Conservation (phyloP, 1,284 basidiomycete genomes). For the Butyriboletus appendiculatus region DNA sequence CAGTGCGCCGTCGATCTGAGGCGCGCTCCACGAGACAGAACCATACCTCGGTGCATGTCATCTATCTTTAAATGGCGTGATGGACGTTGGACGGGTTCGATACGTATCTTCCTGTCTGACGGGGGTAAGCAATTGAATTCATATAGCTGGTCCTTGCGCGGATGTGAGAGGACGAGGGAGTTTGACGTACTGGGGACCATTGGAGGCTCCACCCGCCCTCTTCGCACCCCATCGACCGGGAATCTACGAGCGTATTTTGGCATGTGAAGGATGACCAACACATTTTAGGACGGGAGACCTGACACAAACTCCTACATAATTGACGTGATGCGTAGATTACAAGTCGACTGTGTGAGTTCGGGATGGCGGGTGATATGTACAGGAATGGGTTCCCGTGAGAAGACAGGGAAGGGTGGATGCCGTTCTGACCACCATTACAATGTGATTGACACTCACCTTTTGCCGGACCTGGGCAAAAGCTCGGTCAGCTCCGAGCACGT, state of each 20-base stretch:
- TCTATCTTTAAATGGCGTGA: conserved; percentile 17
- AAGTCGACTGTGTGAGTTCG: not conserved
- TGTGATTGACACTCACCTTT: too few relatives aligned
- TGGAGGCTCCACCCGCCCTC: too few relatives aligned
- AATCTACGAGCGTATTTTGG: conserved; percentile 25
- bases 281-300: conserved; percentile 1
- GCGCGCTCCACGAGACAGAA: not conserved
- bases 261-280: conserved; percentile 18
- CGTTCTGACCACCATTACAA: too few relatives aligned
- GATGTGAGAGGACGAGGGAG: not conserved
- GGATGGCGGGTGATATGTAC: conserved; percentile 9
- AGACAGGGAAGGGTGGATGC: conserved; percentile 1
- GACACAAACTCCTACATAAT: conserved; percentile 20
- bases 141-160: not conserved
- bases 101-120: not conserved
- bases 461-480: too few relatives aligned
- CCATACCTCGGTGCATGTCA: conserved; percentile 6
- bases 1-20: conserved; percentile 13
- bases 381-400: conserved; percentile 9
- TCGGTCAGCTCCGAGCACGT: too few relatives aligned
- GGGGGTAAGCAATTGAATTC: not conserved
- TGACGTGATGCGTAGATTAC: conserved; percentile 27
- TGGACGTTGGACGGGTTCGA: conserved; percentile 11
- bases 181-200: conserved; percentile 13
- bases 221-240: conserved; percentile 22